Evolutionary conservation across 1,284 basidiomycete species (phyloP), one percentile per base, ranked within the genome.

Genomic region (Cryptococcus floricola): DNA sequence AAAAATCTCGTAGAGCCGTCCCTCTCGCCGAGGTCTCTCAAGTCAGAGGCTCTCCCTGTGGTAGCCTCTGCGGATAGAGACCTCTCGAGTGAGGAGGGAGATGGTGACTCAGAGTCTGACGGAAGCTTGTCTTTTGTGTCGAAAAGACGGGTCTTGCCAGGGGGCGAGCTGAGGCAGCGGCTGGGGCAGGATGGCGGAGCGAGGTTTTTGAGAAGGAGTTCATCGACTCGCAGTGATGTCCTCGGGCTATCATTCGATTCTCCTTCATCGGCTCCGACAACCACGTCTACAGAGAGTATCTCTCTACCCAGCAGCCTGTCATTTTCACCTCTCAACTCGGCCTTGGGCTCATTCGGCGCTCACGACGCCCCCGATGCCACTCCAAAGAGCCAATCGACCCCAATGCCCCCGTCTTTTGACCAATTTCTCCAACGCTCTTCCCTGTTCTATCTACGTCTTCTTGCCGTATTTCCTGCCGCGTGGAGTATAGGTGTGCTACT

Each of bases 401-500:
- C 53, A 9, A 50, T 56, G 19, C 39, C 44, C 4, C 42, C 38
- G 18, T 45, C 53, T 28, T 56, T 71, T 19, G 68, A 72, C 52
- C 59, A 62, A 13, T 61, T 62, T 18, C 52, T 70, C 7, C 63
- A 60, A 9, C 61, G 61, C 27, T 68, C 65, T 2, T 63, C 64
- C 3, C 56, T 76, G 42, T 58, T 72, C 10, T 56, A 56, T 5
- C 56, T 74, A 37, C 59, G 74, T 8, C 49, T 71, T 3, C 56
- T 76, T n/a, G 71, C 72, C 1, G 53, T 76, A 45, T 61, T 74
- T 3, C 74, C 74, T 2, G 61, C 68, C 9, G 28, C 70, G 12
- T 74, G 71, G 72, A 73, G 72, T 5, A 68, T 65, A 19, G 52
- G 57, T 2, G 71, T 74, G 13, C 59, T 74, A 16, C 5, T 59